phyloP scores from a whole-genome alignment of 148 eudicot species.

The Vaccinium darrowii region DNA sequence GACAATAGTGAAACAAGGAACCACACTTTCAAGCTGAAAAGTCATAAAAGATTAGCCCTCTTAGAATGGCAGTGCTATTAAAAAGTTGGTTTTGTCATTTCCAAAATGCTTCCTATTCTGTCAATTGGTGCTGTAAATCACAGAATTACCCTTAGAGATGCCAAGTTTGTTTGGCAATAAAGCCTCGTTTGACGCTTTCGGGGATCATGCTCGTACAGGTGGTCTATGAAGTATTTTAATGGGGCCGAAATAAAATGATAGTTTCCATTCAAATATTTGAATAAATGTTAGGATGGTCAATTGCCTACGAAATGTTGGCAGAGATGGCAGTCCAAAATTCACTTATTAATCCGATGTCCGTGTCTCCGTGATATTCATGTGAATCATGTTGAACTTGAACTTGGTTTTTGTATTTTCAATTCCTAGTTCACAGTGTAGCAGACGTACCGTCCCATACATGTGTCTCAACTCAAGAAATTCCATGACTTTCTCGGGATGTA shows the following conservation, averaged over 20 bases:
- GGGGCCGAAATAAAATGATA: background rate
- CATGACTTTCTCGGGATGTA: background rate
- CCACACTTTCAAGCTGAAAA: constrained; percentile 7
- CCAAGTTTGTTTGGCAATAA: constrained; percentile 1
- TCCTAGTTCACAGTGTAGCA: background rate
- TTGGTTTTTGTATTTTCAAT: background rate
- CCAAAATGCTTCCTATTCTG: background rate
- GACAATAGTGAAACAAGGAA: background rate
- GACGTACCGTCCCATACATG: background rate
- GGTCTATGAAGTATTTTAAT: no score
- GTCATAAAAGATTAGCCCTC: background rate
- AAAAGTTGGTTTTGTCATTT: background rate
- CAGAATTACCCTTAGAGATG: background rate
- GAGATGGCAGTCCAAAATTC: background rate
- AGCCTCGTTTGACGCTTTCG: background rate
- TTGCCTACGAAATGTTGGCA: background rate
- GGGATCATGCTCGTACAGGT: background rate
- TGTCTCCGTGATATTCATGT: background rate
- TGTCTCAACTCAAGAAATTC: background rate
- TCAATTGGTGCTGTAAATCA: background rate
- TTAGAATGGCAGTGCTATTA: background rate
- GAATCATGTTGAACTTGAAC: background rate
- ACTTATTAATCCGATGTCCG: no score
- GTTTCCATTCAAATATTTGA: background rate
- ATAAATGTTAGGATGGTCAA: background rate